Base-by-base conservation (phyloP, 768 basidiomycete genomes). In the Gautieria morchelliformis region DNA sequence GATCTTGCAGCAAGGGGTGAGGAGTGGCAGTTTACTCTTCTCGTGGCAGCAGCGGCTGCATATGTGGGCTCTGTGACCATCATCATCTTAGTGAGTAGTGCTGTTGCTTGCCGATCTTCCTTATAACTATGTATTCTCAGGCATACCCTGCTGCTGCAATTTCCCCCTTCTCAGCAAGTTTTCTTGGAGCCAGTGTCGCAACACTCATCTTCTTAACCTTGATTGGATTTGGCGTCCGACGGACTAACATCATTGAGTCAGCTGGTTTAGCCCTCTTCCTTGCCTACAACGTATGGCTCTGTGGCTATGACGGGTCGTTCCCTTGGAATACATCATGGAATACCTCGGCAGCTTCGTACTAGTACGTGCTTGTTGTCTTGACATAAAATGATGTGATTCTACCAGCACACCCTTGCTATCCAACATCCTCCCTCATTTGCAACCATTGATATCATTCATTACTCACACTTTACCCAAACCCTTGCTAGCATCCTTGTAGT, bases 211-310 rank as follows among this genome's bases (percentile, higher is more conserved):
- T 96, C 72, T 76, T 96, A 42, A 93, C 93, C 1, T 76, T 89
- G 63, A 95, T 97, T 61, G 94, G 94, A 6, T 94, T 97, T 69
- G 83, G 82, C 8, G 69, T 93, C 60, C 82, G 91, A 55, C 79
- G 90, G 52, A 95, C 93, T 42, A 95, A 95, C 64, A 87, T 95
- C 50, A 86, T 96, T 56, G 94, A 97, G 69, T 92, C 92, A 3
- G 85, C 88, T 2, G 83, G 89, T 49, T 81, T 97, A 27, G 85
- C 90, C 3, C 75, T 94, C 27, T 91, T 94, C 68, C 80, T 96
- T 42, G 89, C 91, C 6, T 93, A 90, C 69, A 91, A 91, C 61
- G 80, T 93, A 35, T 93, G 92, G 92, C 75, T 93, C 35, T 91
- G 89, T 65, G 88, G 88, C 17, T 85, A 87, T 62, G 86, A 88